Conservation (phyloP, 352 stramenopile genomes). For the Pythium apleroticum region DNA sequence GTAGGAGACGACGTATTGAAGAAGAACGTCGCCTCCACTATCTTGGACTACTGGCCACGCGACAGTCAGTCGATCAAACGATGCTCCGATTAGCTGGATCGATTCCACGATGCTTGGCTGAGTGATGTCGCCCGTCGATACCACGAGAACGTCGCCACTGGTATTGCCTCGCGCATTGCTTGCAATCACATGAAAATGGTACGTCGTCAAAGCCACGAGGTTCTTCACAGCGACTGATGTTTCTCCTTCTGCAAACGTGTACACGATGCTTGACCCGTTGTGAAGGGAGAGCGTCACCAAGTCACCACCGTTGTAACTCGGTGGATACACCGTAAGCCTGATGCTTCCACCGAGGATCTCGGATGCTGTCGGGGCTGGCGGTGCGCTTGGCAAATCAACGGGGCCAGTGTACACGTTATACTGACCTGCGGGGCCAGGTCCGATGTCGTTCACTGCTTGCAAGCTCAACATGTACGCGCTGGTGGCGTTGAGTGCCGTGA, state of each 20-base stretch:
- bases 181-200: constrained; percentile 39
- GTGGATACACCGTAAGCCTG: constrained; percentile 7
- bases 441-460: constrained; percentile 13
- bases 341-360: constrained; percentile 23
- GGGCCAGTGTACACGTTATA: constrained; percentile 10
- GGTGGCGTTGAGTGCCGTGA: constrained; percentile 15
- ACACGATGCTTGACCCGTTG: constrained; percentile 16
- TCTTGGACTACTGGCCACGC: constrained; percentile 40
- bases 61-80: constrained; percentile 41
- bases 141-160: constrained; percentile 19
- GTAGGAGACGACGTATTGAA: constrained; percentile 50
- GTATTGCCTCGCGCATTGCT: constrained; percentile 39
- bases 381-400: constrained; percentile 21
- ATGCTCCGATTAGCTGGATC: constrained; percentile 26
- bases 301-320: constrained; percentile 47
- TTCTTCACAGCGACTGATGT: constrained; percentile 32
- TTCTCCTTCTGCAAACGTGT: constrained; percentile 29
- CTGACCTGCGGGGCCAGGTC: background rate
- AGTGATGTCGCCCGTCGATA: constrained; percentile 39
- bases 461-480: constrained; percentile 17
- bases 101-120: constrained; percentile 34
- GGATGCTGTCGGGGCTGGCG: constrained; percentile 12
- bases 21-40: constrained; percentile 40
- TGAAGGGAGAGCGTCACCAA: constrained; percentile 35
- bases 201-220: constrained; percentile 36